These are phyloP conservation scores for Collybiopsis confluens DNA, from an alignment of 768 basidiomycete genomes.

Conservation along the genomic window DNA sequence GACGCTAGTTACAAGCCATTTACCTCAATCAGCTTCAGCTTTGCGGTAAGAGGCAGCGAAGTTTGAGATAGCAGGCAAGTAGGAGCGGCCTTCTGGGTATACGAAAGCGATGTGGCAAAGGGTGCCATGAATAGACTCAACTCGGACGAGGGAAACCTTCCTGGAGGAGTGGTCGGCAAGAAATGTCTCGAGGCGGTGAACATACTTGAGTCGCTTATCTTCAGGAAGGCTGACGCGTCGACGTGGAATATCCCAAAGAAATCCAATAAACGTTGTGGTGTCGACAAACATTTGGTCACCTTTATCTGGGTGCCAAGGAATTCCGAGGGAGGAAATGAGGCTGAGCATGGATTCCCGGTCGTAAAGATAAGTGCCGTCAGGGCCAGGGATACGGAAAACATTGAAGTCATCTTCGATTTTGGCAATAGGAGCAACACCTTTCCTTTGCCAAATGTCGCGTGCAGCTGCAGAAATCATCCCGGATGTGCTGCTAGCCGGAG, in stretches of 20 bases:
- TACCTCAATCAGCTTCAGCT: too few relatives aligned
- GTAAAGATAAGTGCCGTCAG: conserved; percentile 15
- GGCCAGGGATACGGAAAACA: conserved; percentile 17
- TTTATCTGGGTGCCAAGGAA: conserved; percentile 27
- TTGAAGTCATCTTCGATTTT: conserved; percentile 24
- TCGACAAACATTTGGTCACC: conserved; percentile 17
- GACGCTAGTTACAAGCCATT: too few relatives aligned
- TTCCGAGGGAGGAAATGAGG: conserved; percentile 13
- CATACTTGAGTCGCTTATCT: too few relatives aligned
- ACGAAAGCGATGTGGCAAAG: too few relatives aligned
- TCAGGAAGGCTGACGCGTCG: conserved; percentile 25
- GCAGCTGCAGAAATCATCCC: conserved; percentile 25
- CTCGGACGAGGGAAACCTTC: too few relatives aligned
- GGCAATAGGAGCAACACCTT: conserved; percentile 14
- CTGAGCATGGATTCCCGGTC: conserved; percentile 12
- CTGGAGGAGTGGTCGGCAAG: too few relatives aligned
- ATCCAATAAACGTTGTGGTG: conserved; percentile 26
- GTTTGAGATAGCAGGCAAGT: too few relatives aligned
- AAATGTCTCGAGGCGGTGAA: too few relatives aligned
- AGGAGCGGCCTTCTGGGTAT: too few relatives aligned
- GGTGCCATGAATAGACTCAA: too few relatives aligned
- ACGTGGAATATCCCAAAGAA: conserved; percentile 26
- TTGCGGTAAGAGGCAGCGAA: too few relatives aligned
- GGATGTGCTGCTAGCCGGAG: conserved; percentile 25
- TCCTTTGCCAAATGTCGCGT: conserved; percentile 23